Percentiles rank a stretch among this genome's conserved stretches.
Conservation (phyloP, 352 stramenopile species). For the Stramenopiles sp. region DNA sequence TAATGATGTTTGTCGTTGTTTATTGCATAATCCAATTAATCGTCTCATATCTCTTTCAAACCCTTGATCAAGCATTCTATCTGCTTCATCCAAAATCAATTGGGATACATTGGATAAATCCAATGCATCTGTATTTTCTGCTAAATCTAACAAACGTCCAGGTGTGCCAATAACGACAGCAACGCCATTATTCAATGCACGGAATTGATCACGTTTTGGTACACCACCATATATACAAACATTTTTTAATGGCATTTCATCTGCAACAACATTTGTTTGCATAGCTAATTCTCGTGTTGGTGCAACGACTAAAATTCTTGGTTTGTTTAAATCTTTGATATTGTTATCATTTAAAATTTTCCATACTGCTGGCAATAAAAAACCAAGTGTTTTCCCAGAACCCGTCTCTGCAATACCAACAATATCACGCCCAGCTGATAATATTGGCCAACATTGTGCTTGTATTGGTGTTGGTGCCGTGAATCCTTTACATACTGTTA, state of each 20-base stretch:
- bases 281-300: constrained; percentile 86
- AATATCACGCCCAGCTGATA: constrained; percentile 54
- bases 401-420: constrained; percentile 76
- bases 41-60: constrained; percentile 67
- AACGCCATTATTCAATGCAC: constrained; percentile 74
- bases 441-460: constrained; percentile 82
- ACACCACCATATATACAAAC: constrained; percentile 84
- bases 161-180: constrained; percentile 87
- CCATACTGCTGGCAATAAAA: constrained; percentile 75
- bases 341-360: too few species aligned
- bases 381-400: constrained; percentile 88
- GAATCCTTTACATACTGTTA: too few species aligned
- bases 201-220: constrained; percentile 66
- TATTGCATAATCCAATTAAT: constrained; percentile 44
- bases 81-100: constrained; percentile 88
- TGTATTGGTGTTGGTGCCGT: too few species aligned
- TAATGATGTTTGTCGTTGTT: constrained; percentile 72
- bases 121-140: constrained; percentile 65
- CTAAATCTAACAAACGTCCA: constrained; percentile 90
- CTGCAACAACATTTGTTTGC: constrained; percentile 85
- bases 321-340: too few species aligned
- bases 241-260: constrained; percentile 90
- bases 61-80: constrained; percentile 91
- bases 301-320: constrained; percentile 78
- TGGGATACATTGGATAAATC: constrained; percentile 71